phyloP scores from a whole-genome alignment of 1,284 basidiomycete genomes.

The Leccinum ponderosum region DNA sequence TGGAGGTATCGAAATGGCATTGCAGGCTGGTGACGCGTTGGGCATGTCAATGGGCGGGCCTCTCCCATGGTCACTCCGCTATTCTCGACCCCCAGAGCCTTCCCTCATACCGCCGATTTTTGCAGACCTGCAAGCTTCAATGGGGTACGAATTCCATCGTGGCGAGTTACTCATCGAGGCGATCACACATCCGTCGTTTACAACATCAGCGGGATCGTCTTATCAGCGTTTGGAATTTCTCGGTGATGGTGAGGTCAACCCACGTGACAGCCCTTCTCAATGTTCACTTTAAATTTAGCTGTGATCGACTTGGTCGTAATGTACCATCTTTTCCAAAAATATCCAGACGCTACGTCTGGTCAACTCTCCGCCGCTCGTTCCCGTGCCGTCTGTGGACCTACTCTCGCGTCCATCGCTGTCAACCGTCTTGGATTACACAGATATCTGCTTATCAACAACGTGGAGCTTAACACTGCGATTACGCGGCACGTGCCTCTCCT shows the following conservation, averaged over 20 bases:
- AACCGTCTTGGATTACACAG: conserved; percentile 68
- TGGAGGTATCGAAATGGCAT: conserved; percentile 68
- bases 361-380: conserved; percentile 72
- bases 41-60: conserved; percentile 72
- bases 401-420: conserved; percentile 69
- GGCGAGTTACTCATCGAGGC: conserved; percentile 70
- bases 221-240: conserved; percentile 87
- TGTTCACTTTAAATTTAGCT: conserved; percentile 43
- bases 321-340: conserved; percentile 70
- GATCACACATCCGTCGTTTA: conserved; percentile 79
- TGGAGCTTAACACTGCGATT: conserved; percentile 68
- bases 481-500: conserved; percentile 59
- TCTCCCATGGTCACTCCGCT: conserved; percentile 60
- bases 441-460: conserved; percentile 66
- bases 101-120: conserved; percentile 51
- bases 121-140: conserved; percentile 52
- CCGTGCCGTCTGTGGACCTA: conserved; percentile 71
- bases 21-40: conserved; percentile 63
- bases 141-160: conserved; percentile 73
- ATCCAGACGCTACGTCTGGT: conserved; percentile 68
- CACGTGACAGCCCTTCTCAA: not conserved
- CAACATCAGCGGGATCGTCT: conserved; percentile 52
- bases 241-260: conserved; percentile 66
- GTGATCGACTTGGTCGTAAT: conserved; percentile 77
- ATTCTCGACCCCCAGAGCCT: conserved; percentile 35